Conservation (phyloP, 1,284 basidiomycete genomes). For the Mycena sp. region DNA sequence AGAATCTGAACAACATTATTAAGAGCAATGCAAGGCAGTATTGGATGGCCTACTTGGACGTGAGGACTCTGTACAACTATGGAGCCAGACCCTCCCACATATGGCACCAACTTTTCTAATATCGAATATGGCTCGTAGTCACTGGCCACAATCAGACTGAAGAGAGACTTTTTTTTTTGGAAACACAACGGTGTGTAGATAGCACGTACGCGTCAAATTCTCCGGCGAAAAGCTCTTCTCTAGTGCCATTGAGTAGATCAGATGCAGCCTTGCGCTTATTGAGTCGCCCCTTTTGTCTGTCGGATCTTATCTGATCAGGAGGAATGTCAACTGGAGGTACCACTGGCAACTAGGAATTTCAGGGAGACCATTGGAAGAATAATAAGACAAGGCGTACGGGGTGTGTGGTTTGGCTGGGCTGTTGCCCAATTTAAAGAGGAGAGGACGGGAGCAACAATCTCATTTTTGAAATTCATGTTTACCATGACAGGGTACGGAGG, state of each 20-base stretch:
- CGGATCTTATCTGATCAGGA: constrained; percentile 65
- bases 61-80: constrained; percentile 90
- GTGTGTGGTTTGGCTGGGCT: constrained; percentile 81
- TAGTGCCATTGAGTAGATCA: constrained; percentile 66
- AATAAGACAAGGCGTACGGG: constrained; percentile 53
- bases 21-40: constrained; percentile 6
- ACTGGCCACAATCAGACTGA: constrained; percentile 83
- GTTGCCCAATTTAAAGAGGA: constrained; percentile 91
- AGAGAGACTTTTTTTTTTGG: no score
- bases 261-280: constrained; percentile 76
- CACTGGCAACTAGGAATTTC: constrained; percentile 48
- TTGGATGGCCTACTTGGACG: constrained; percentile 64
- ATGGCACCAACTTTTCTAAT: constrained; percentile 77
- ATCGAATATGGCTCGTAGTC: constrained; percentile 91
- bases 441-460: constrained; percentile 64
- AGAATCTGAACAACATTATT: constrained; percentile 58
- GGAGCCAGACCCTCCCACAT: constrained; percentile 86
- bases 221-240: constrained; percentile 87
- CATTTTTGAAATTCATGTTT: constrained; percentile 87
- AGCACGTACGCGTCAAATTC: constrained; percentile 75
- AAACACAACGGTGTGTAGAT: neutral
- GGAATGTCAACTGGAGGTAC: constrained; percentile 65
- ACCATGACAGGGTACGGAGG: constrained; percentile 90
- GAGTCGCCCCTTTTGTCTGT: constrained; percentile 74
- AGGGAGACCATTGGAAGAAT: constrained; percentile 7